Percentiles rank a stretch among this genome's conserved stretches.
phyloP scores from a whole-genome alignment of 179 eudicot genomes.

The Silene coronaria region DNA sequence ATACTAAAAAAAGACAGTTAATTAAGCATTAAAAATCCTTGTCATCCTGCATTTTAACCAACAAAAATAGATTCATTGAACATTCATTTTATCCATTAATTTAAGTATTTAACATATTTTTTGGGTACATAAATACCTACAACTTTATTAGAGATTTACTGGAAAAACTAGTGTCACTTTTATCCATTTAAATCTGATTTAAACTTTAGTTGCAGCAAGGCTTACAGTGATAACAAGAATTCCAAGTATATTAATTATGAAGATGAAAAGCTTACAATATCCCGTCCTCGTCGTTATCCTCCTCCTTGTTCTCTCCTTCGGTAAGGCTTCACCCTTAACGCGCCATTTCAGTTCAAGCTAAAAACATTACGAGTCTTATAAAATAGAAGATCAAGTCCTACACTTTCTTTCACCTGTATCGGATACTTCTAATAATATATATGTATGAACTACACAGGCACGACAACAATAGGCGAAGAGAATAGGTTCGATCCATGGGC shows the following conservation, averaged over 20 bases:
- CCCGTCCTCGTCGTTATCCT: background rate
- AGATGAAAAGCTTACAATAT: background rate
- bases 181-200: background rate
- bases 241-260: background rate
- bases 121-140: background rate
- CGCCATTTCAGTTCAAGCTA: background rate
- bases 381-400: too few relatives aligned
- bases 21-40: too few relatives aligned
- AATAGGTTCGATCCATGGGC: slow-evolving; percentile 12
- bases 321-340: background rate
- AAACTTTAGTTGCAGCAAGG: too few relatives aligned
- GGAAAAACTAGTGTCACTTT: too few relatives aligned
- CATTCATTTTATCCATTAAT: too few relatives aligned
- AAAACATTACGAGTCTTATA: background rate
- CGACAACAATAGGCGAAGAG: background rate
- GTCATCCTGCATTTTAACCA: too few relatives aligned
- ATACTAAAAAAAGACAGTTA: background rate
- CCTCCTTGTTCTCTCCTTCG: background rate
- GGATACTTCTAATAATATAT: background rate
- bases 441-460: background rate
- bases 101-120: background rate
- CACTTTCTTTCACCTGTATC: background rate
- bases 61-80: too few relatives aligned
- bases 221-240: background rate
- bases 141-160: background rate